These are phyloP conservation scores for Henckelia pumila DNA, from an alignment of 257 asterid genomes.

Conservation along the genomic window DNA sequence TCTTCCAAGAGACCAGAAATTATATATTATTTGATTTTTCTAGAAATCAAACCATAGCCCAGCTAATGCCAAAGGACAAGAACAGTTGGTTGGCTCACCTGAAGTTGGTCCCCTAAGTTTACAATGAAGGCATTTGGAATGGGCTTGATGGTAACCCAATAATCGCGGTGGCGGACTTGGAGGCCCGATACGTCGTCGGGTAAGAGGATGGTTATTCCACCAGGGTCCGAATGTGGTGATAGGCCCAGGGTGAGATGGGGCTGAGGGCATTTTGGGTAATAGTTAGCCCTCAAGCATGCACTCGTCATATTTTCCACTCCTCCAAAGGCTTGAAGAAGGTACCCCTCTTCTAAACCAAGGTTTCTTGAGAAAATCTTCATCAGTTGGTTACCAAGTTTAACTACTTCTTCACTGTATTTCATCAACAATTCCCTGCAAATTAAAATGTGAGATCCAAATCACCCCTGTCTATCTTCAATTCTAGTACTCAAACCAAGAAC, in stretches of 20 bases:
- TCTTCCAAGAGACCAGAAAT: too few species aligned
- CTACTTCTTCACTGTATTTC: conserved; percentile 55
- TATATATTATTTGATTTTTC: too few species aligned
- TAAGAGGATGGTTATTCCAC: conserved; percentile 78
- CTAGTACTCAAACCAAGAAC: too few species aligned
- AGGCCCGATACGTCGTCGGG: conserved; percentile 82
- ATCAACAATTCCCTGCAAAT: conserved; percentile 49
- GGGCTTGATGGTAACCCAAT: conserved; percentile 75
- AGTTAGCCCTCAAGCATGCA: conserved; percentile 73
- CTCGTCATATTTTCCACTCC: conserved; percentile 43
- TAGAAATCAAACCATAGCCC: too few species aligned
- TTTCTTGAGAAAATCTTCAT: conserved; percentile 52
- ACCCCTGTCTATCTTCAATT: too few species aligned
- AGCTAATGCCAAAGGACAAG: too few species aligned
- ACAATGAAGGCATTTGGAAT: conserved; percentile 64
- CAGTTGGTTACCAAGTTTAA: conserved; percentile 48
- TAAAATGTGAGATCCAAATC: neutral
- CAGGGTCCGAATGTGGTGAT: conserved; percentile 87
- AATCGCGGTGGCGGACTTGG: conserved; percentile 57
- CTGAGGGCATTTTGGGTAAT: conserved; percentile 93
- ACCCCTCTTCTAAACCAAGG: conserved; percentile 57
- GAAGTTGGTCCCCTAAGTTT: conserved; percentile 83
- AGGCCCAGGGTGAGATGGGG: conserved; percentile 85
- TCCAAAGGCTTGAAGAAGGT: conserved; percentile 63
- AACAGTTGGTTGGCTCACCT: conserved; percentile 28